These are phyloP conservation scores for Trichoderma sp. DNA, from an alignment of 2,329 filamentous ascomycete species.

Conservation along the genomic window DNA sequence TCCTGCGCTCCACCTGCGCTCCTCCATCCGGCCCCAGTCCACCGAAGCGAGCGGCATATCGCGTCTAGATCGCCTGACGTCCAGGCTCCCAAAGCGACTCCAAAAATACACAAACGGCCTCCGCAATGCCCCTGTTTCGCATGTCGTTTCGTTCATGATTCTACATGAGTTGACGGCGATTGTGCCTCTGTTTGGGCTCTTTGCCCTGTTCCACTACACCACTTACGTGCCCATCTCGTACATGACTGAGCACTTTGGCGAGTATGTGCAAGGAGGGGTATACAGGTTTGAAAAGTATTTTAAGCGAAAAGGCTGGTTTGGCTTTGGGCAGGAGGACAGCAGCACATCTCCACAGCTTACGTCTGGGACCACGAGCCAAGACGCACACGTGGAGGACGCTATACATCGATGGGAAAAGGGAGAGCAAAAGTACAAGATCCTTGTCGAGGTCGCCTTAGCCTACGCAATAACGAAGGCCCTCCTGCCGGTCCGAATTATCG, in stretches of 20 bases:
- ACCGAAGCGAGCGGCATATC: conserved; percentile 31
- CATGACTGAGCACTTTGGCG: conserved; percentile 52
- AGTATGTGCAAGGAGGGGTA: conserved; percentile 62
- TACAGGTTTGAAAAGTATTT: conserved; percentile 77
- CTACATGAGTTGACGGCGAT: conserved; percentile 92
- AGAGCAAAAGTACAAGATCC: conserved; percentile 55
- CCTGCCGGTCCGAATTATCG: conserved; percentile 72
- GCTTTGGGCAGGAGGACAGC: conserved; percentile 47
- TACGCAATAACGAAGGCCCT: conserved; percentile 89
- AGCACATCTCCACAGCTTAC: conserved; percentile 24
- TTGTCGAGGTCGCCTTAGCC: conserved; percentile 76
- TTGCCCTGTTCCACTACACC: conserved; percentile 77
- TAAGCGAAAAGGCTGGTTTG: conserved; percentile 78
- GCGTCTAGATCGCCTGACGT: conserved; percentile 49
- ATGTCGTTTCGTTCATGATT: conserved; percentile 82
- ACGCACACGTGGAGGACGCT: conserved; percentile 30
- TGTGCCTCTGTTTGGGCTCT: conserved; percentile 73
- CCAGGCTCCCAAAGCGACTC: conserved; percentile 64
- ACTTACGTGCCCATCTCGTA: conserved; percentile 67
- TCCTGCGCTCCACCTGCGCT: conserved; percentile 14
- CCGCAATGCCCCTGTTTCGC: conserved; percentile 74
- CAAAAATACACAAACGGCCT: conserved; percentile 70
- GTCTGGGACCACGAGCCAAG: conserved; percentile 23
- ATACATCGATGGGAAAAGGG: conserved; percentile 40
- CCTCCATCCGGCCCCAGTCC: conserved; percentile 29